Conservation (phyloP, 1,284 basidiomycete species). For the Bondarzewia mesenterica region DNA sequence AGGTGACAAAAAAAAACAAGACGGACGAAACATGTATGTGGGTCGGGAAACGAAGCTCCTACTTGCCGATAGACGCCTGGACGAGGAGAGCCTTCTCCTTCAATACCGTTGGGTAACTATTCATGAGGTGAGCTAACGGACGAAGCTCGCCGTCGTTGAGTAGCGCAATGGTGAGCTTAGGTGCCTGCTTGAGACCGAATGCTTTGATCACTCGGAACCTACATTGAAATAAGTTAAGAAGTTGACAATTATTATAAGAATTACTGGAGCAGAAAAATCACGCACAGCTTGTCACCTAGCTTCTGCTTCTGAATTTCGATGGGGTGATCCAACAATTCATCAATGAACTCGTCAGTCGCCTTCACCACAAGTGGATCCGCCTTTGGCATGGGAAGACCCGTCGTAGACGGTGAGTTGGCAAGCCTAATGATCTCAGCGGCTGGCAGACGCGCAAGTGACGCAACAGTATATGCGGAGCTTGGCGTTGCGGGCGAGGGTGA, state of each 20-base stretch:
- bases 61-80: neutral
- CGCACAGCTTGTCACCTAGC: slow-evolving; percentile 72
- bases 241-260: slow-evolving; percentile 1
- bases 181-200: slow-evolving; percentile 75
- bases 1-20: too few relatives aligned
- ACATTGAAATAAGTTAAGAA: slow-evolving; percentile 2
- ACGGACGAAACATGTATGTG: too few relatives aligned
- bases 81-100: slow-evolving; percentile 55
- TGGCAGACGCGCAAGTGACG: slow-evolving; percentile 51
- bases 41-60: too few relatives aligned
- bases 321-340: slow-evolving; percentile 56
- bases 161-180: slow-evolving; percentile 76
- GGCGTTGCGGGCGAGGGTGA: slow-evolving; percentile 51
- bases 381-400: slow-evolving; percentile 61
- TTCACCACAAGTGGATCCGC: slow-evolving; percentile 61
- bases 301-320: slow-evolving; percentile 72
- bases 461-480: slow-evolving; percentile 37
- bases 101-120: slow-evolving; percentile 74
- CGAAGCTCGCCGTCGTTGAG: slow-evolving; percentile 81
- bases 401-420: slow-evolving; percentile 42
- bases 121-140: slow-evolving; percentile 78
- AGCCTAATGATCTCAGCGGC: slow-evolving; percentile 65
- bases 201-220: slow-evolving; percentile 75
- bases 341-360: slow-evolving; percentile 74
- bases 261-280: slow-evolving; percentile 10